Base-by-base conservation (phyloP, 1,284 basidiomycete genomes). In the Ceratobasidium sp. region DNA sequence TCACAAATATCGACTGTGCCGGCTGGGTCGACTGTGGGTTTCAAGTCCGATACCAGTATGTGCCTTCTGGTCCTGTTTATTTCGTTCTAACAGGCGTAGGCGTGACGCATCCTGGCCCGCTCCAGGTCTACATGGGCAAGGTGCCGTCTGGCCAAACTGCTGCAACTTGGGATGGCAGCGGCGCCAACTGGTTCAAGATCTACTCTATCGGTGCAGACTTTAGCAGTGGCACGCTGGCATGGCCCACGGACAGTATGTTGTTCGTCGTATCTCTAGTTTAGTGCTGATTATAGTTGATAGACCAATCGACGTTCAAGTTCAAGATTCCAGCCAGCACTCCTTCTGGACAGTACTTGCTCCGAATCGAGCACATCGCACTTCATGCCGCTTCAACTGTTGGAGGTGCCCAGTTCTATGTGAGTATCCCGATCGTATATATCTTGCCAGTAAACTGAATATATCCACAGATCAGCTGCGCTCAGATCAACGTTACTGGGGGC, bases 121-220 rank as follows among this genome's bases (percentile, higher is more conserved):
- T 82, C 72, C 82, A 81, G 18, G 82, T 84, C 57, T 84, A 84
- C 73, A 78, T 83, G 36, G 82, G 81, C n/a, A 78, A 81, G 62
- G 82, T 80, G 6, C 82, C 82, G 5, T 39, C 71, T 26, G 74
- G 74, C 0, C 74, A 77, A 34, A 78, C 78, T 23, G 82, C 77
- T 16, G 80, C 82, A 2, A 76, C 73, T 58, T 85, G 83, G 83
- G 82, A 84, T 64, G 84, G 83, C 14, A 81, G 80, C 61, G 83
- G 84, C 14, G 77, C 79, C 5, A 80, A 78, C 75, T 85, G 84
- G 84, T 84, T 85, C 80, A 85, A 85, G 81, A 83, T 82, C 73
- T 52, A 74, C 55, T 1, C 50, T 21, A 14, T 48, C 34, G 30
- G 48, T 32, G 65, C 57, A 1, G 32, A 41, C 23, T 53, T 59